A percentile compares a stretch with the other conserved stretches of the same genome.
Conservation (phyloP, 2,329 filamentous ascomycete genomes). For the Aspergillus unguis region DNA sequence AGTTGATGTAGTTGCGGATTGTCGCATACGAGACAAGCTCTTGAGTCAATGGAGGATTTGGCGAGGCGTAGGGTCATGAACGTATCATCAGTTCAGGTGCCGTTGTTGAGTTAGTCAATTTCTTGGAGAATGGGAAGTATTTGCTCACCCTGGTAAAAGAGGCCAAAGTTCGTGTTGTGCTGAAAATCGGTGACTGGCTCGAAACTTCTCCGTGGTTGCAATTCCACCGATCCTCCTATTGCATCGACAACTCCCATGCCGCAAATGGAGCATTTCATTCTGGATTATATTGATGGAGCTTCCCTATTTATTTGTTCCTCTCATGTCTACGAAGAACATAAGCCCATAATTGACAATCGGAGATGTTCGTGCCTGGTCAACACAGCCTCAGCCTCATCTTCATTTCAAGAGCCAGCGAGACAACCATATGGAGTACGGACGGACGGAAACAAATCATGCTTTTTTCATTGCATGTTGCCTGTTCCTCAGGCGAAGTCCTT, state of each 20-base stretch:
- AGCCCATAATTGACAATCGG: neutral
- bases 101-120: slow-evolving; percentile 5
- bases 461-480: too few species aligned
- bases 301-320: neutral
- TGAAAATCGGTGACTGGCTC: slow-evolving; percentile 26
- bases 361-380: too few species aligned
- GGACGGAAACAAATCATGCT: too few species aligned
- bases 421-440: too few species aligned
- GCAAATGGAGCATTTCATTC: slow-evolving; percentile 32
- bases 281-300: neutral
- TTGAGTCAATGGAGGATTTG: slow-evolving; percentile 35
- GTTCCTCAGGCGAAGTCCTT: too few species aligned
- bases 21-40: slow-evolving; percentile 31
- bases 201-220: slow-evolving; percentile 36
- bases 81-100: slow-evolving; percentile 44
- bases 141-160: neutral
- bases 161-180: neutral
- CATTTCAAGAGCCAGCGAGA: too few species aligned
- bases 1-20: slow-evolving; percentile 37
- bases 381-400: too few species aligned
- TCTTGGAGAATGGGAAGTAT: neutral
- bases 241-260: slow-evolving; percentile 44
- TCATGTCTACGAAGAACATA: neutral
- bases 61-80: slow-evolving; percentile 45
- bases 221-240: slow-evolving; percentile 44